Percentiles rank a stretch among this genome's conserved stretches.
phyloP scores from a whole-genome alignment of 257 asterid genomes.

The Capsicum baccatum region DNA sequence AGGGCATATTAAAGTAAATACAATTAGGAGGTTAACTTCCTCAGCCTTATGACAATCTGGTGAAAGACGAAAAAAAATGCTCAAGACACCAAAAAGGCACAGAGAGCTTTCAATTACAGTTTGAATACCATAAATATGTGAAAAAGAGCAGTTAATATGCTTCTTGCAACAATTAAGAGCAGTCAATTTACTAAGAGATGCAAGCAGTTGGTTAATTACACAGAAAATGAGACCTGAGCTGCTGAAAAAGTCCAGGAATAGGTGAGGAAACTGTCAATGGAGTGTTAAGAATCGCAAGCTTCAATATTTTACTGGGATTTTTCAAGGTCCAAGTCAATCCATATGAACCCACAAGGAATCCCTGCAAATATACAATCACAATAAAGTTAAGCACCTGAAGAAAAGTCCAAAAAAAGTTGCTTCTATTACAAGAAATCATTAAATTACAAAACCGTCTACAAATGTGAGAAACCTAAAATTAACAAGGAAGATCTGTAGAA shows the following conservation, averaged over 20 bases:
- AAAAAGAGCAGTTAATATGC: not conserved
- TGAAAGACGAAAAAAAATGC: not conserved
- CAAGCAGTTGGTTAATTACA: conserved; percentile 5
- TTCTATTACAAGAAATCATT: not conserved
- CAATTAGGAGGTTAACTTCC: conserved; percentile 1
- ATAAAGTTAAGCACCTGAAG: conserved; percentile 18
- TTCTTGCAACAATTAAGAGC: not conserved
- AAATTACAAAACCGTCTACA: conserved; percentile 8
- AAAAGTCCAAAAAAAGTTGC: not conserved
- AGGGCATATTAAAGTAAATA: conserved; percentile 3
- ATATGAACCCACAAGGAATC: conserved; percentile 93
- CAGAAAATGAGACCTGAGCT: conserved; percentile 65
- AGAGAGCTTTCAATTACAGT: not conserved
- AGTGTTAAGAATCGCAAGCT: conserved; percentile 83
- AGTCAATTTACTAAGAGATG: conserved; percentile 1
- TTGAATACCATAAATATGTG: conserved; percentile 16
- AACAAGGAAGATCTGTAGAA: conserved; percentile 1
- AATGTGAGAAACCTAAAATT: not conserved
- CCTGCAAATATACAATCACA: conserved; percentile 52
- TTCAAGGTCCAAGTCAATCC: conserved; percentile 97
- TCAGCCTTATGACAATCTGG: not conserved
- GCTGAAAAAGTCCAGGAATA: conserved; percentile 88
- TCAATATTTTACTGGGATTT: conserved; percentile 70
- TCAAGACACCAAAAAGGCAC: not conserved
- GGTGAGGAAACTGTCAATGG: conserved; percentile 92